These are phyloP conservation scores for Barnettozyma sucrosica DNA, from an alignment of 805 yeast genomes.

Conservation along the genomic window DNA sequence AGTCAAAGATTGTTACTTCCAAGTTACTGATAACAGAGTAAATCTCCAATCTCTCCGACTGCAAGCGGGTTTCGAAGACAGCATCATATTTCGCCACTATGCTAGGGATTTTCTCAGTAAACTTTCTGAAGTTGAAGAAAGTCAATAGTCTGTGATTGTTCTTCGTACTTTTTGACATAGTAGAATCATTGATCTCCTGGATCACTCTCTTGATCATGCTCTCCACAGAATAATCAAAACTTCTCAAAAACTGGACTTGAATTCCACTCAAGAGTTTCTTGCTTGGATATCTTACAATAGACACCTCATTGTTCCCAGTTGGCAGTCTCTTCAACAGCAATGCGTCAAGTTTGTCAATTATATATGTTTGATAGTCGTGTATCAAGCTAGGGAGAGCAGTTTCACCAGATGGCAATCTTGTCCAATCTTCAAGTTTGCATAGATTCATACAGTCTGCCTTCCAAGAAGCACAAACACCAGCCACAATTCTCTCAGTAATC, in stretches of 20 bases:
- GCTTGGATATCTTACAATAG: constrained; percentile 32
- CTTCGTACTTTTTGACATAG: constrained; percentile 24
- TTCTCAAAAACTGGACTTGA: constrained; percentile 35
- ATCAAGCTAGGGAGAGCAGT: constrained; percentile 34
- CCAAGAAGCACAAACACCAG: constrained; percentile 46
- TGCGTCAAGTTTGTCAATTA: constrained; percentile 29
- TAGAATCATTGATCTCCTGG: constrained; percentile 29
- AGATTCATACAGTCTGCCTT: constrained; percentile 41
- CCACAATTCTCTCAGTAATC: constrained; percentile 38
- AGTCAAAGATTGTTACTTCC: constrained; percentile 49
- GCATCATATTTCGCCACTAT: constrained; percentile 45
- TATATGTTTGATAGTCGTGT: constrained; percentile 28
- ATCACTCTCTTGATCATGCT: constrained; percentile 37
- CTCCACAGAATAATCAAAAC: constrained; percentile 42
- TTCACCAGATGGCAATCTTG: constrained; percentile 29
- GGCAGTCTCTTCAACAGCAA: constrained; percentile 32
- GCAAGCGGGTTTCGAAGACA: constrained; percentile 41
- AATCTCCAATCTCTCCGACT: constrained; percentile 39
- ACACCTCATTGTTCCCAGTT: constrained; percentile 28
- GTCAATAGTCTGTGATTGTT: constrained; percentile 45
- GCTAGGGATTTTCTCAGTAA: constrained; percentile 41
- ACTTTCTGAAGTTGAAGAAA: constrained; percentile 46
- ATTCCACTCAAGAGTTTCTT: constrained; percentile 32
- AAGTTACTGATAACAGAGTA: constrained; percentile 39
- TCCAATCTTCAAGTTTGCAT: constrained; percentile 36